Evolutionary conservation across 352 stramenopile genomes (phyloP).

Genomic region (Thraustochytrium sp.): DNA sequence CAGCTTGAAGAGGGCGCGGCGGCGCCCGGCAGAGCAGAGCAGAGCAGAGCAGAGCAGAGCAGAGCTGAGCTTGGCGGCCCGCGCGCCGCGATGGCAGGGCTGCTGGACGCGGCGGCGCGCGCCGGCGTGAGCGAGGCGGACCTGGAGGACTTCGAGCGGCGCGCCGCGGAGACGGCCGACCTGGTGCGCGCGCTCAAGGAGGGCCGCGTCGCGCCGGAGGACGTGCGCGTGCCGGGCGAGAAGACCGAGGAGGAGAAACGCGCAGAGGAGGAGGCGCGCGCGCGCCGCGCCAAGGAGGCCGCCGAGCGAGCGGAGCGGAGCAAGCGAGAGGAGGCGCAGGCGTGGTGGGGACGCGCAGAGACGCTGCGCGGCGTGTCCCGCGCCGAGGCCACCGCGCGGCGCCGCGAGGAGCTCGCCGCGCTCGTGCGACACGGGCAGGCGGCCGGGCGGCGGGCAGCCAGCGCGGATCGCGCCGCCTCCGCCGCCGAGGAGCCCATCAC

Average conservation of each 20-base stretch:
- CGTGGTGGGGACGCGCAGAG: conserved; percentile 46
- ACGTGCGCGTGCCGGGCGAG: conserved; percentile 42
- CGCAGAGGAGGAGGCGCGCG: conserved; percentile 37
- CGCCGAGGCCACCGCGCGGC: background rate
- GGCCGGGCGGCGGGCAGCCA: background rate
- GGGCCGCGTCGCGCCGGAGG: conserved; percentile 35
- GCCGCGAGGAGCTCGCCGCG: background rate
- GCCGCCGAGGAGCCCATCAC: background rate
- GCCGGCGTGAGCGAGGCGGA: conserved; percentile 45
- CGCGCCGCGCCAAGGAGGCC: background rate
- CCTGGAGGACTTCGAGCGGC: conserved; percentile 44
- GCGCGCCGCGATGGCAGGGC: too few species aligned
- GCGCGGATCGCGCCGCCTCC: background rate
- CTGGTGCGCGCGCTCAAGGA: conserved; percentile 41
- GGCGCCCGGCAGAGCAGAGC: too few species aligned
- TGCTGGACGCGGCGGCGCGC: conserved; percentile 28
- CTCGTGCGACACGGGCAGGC: background rate
- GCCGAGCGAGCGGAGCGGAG: background rate
- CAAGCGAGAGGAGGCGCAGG: conserved; percentile 2
- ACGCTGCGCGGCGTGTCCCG: background rate
- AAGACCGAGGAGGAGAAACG: conserved; percentile 46
- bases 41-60: too few species aligned
- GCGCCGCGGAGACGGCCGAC: conserved; percentile 21
- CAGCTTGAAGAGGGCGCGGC: too few species aligned
- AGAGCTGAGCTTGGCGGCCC: too few species aligned